Evolutionary conservation across 257 asterid species (phyloP).

Genomic region (Echites panduratus): DNA sequence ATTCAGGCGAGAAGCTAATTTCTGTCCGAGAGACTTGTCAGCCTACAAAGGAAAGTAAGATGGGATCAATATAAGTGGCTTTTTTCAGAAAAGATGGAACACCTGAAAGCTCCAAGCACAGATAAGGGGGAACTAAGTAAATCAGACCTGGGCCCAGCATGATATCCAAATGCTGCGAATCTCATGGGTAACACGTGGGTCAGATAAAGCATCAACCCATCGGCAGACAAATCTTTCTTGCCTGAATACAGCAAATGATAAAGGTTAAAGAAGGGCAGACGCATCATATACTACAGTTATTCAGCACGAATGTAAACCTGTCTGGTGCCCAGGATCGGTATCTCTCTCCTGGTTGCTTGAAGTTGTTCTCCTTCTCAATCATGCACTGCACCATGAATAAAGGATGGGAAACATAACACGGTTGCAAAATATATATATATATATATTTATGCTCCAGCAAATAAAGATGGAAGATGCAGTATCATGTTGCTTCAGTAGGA

Average conservation of each 20-base stretch:
- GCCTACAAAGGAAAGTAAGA: constrained; percentile 33
- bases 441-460: too few relatives aligned
- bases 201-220: constrained; percentile 45
- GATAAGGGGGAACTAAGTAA: background rate
- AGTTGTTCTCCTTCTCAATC: constrained; percentile 46
- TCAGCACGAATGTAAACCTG: constrained; percentile 22
- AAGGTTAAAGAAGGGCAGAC: background rate
- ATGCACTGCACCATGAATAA: constrained; percentile 26
- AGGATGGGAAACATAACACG: too few relatives aligned
- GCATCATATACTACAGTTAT: background rate
- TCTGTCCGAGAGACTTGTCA: constrained; percentile 72
- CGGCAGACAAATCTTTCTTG: constrained; percentile 41
- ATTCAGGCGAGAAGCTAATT: constrained; percentile 60
- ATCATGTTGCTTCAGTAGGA: background rate
- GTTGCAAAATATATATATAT: too few relatives aligned
- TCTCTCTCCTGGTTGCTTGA: constrained; percentile 48
- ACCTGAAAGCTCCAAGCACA: background rate
- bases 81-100: too few relatives aligned
- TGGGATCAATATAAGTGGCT: background rate
- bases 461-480: background rate
- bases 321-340: constrained; percentile 43
- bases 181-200: constrained; percentile 41
- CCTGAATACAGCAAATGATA: constrained; percentile 17
- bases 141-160: constrained; percentile 38
- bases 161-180: constrained; percentile 41